Conservation (phyloP, 2,329 filamentous ascomycete species). For the Fusarium coffeatum region DNA sequence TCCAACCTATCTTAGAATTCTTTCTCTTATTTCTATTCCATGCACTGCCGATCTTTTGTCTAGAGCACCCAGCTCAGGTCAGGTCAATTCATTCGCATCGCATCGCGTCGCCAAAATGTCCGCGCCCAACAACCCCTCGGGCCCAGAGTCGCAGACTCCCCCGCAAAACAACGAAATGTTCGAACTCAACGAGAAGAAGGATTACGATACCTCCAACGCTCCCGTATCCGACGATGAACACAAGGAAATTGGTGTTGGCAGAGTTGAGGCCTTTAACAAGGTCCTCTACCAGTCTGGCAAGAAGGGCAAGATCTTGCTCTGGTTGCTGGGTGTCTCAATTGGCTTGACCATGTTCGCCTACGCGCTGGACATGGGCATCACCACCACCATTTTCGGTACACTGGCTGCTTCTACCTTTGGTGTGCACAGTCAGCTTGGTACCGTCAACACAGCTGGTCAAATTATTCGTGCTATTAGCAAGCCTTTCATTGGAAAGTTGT, state of each 20-base stretch:
- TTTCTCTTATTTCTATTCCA: background rate
- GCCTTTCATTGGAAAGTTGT: slow-evolving; percentile 54
- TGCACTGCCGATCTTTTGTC: background rate
- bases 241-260: slow-evolving; percentile 49
- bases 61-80: slow-evolving; percentile 1
- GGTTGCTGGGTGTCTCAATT: slow-evolving; percentile 52
- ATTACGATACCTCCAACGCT: slow-evolving; percentile 22
- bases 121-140: slow-evolving; percentile 10
- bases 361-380: slow-evolving; percentile 54
- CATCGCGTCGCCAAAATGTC: slow-evolving; percentile 8
- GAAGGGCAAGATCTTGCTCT: slow-evolving; percentile 51
- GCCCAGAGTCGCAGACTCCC: background rate
- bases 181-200: slow-evolving; percentile 22
- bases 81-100: background rate
- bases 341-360: slow-evolving; percentile 55
- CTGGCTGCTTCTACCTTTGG: slow-evolving; percentile 52
- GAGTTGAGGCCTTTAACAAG: slow-evolving; percentile 55
- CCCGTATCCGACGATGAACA: slow-evolving; percentile 21
- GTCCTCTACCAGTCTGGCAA: slow-evolving; percentile 54
- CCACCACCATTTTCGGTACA: slow-evolving; percentile 49
- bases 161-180: slow-evolving; percentile 15
- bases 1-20: background rate
- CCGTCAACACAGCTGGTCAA: slow-evolving; percentile 49
- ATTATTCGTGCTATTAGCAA: slow-evolving; percentile 55
- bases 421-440: slow-evolving; percentile 48